Percentiles rank a stretch among this genome's conserved stretches.
Conservation (phyloP, 176 grass and related monocot genomes). For the Ensete ventricosum region DNA sequence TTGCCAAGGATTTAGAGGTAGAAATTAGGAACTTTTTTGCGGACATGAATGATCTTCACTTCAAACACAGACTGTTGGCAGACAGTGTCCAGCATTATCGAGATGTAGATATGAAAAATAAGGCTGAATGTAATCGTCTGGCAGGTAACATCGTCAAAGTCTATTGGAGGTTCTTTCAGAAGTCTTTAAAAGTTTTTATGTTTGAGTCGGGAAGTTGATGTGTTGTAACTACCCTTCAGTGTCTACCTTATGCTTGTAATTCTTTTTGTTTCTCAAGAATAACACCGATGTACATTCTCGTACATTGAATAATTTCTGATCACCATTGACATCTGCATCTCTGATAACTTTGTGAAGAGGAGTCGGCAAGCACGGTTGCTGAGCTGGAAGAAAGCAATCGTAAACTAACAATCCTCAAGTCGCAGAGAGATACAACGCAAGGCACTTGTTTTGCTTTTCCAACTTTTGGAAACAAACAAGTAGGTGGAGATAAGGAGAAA, state of each 20-base stretch:
- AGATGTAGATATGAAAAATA: constrained; percentile 41
- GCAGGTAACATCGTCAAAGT: constrained; percentile 52
- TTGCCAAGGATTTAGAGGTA: constrained; percentile 23
- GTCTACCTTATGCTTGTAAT: not conserved
- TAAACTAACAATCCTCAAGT: constrained; percentile 55
- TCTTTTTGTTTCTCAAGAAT: not conserved
- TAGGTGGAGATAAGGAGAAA: constrained; percentile 36
- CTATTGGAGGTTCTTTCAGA: not conserved
- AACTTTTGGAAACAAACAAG: constrained; percentile 46
- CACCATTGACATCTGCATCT: constrained; percentile 10
- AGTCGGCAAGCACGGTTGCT: constrained; percentile 42
- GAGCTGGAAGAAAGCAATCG: constrained; percentile 68
- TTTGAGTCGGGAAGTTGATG: not conserved
- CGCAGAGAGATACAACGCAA: constrained; percentile 49
- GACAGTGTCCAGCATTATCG: constrained; percentile 39
- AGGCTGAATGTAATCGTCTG: constrained; percentile 56
- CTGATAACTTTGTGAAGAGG: constrained; percentile 56
- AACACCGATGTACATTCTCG: not conserved
- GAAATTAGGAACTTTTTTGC: constrained; percentile 45
- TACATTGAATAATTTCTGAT: not conserved
- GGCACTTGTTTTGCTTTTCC: constrained; percentile 47
- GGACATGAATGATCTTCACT: constrained; percentile 60
- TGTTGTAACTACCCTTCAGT: not conserved
- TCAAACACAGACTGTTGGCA: constrained; percentile 56
- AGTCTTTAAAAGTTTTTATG: not conserved